phyloP scores from a whole-genome alignment of 2,329 filamentous ascomycete species.

The Apiospora malaysiana region DNA sequence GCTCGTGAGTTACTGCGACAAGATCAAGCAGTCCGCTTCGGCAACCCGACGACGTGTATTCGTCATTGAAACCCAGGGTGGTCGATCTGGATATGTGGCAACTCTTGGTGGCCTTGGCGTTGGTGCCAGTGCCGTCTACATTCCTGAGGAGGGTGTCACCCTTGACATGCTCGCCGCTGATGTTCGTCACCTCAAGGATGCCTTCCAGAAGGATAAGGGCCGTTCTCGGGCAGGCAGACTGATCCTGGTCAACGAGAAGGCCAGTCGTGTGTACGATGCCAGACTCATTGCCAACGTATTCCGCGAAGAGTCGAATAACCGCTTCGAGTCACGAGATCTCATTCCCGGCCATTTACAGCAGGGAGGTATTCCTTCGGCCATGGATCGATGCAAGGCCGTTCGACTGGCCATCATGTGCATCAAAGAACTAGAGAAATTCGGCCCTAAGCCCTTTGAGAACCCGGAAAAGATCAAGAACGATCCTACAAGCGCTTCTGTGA shows the following conservation, averaged over 20 bases:
- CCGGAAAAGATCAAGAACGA: conserved; percentile 72
- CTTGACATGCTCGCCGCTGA: conserved; percentile 92
- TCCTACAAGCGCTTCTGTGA: conserved; percentile 77
- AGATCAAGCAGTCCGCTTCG: conserved; percentile 95
- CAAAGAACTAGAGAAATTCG: conserved; percentile 84
- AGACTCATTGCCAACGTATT: conserved; percentile 96
- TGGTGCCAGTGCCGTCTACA: conserved; percentile 92
- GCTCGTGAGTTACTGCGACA: conserved; percentile 92
- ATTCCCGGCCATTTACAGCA: conserved; percentile 96
- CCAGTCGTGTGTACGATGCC: conserved; percentile 87
- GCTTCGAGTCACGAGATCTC: conserved; percentile 90
- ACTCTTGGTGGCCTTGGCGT: conserved; percentile 91
- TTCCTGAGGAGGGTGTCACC: conserved; percentile 93
- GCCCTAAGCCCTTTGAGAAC: conserved; percentile 63
- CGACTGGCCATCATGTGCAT: conserved; percentile 93
- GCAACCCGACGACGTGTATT: conserved; percentile 93
- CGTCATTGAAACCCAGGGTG: conserved; percentile 97
- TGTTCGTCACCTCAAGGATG: conserved; percentile 85
- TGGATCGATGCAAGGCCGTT: conserved; percentile 93
- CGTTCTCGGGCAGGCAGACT: conserved; percentile 90
- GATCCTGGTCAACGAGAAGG: conserved; percentile 96
- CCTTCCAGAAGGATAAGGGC: conserved; percentile 84
- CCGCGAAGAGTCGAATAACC: conserved; percentile 86
- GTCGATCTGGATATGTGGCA: conserved; percentile 90
- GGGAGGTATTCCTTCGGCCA: conserved; percentile 88